Conservation (phyloP, 179 eudicot genomes). For the Gypsophila paniculata region DNA sequence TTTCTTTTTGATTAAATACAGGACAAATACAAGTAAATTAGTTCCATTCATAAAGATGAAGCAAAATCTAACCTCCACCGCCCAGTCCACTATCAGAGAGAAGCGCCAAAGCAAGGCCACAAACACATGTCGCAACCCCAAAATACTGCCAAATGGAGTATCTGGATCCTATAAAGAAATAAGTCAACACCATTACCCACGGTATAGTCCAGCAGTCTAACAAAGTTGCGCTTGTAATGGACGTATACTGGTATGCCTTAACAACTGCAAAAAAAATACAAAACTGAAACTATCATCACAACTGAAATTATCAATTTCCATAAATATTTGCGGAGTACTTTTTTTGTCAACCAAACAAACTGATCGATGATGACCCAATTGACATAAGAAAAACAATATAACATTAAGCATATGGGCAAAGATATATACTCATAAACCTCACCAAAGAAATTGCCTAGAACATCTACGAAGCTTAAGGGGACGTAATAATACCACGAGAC, state of each 20-base stretch:
- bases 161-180: constrained; percentile 55
- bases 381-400: not conserved
- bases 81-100: constrained; percentile 61
- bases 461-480: constrained; percentile 65
- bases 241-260: constrained; percentile 65
- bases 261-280: constrained; percentile 43
- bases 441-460: constrained; percentile 81
- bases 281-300: not conserved
- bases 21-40: not conserved
- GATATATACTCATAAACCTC: constrained; percentile 23
- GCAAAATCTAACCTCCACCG: constrained; percentile 51
- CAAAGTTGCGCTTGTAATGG: constrained; percentile 70
- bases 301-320: not conserved
- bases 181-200: constrained; percentile 71
- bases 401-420: not conserved
- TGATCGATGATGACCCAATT: no score
- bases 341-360: not conserved
- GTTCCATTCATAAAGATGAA: not conserved
- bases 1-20: not conserved
- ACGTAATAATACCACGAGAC: constrained; percentile 83
- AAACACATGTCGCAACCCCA: constrained; percentile 56
- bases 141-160: constrained; percentile 58
- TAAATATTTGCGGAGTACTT: not conserved
- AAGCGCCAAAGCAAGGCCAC: constrained; percentile 61
- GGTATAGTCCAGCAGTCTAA: constrained; percentile 74